Base-by-base conservation (phyloP, 495 filamentous ascomycete genomes). In the Penicillium cinerascens region DNA sequence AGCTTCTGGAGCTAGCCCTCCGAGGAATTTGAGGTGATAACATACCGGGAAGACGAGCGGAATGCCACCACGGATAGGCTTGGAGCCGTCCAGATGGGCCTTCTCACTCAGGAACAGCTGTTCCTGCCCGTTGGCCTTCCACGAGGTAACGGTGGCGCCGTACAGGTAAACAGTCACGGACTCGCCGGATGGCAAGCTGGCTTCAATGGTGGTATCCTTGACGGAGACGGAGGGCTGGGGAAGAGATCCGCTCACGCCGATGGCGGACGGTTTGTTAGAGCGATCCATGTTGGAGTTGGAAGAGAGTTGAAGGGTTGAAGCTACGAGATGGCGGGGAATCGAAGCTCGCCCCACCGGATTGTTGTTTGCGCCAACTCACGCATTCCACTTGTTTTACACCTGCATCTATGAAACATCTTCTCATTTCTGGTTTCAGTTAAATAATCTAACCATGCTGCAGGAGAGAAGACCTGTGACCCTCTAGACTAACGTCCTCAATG, bases 21-120 rank as follows among this genome's bases (percentile, higher is more conserved):
- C 7, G 35, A 35, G 21, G 49, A 39, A 11, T 20, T 47, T 38
- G 25, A 45, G 44, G 21, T 2, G 36, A 18, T 7, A 17, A 42
- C 85, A 56, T 77, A 95, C 92, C 17, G 95, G 95, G 66, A 99
- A 99, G 3, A 99, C 95, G 27, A 99, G 71, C 7, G 95, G 95
- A 54, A 99, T 89, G 6, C 95, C 78, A 46, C 78, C 78, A 36
- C 78, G 70, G 49, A 81, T 79, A 6, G 78, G 70, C 66, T 87
- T 87, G 45, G 79, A 82, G 4, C 84, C 84, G 61, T 87, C 84
- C 42, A 87, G 63, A 47, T 71, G 73, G 17, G 92, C 88, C 51
- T 83, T 86, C 50, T 89, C 80, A 62, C 87, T 92, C 49, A 97
- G 53, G 76, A 91, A 99, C 38, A 99, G 77, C 68, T 88, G 92